Evolutionary conservation across 257 asterid genomes (phyloP).

Genomic region (Solanum stenotomum): DNA sequence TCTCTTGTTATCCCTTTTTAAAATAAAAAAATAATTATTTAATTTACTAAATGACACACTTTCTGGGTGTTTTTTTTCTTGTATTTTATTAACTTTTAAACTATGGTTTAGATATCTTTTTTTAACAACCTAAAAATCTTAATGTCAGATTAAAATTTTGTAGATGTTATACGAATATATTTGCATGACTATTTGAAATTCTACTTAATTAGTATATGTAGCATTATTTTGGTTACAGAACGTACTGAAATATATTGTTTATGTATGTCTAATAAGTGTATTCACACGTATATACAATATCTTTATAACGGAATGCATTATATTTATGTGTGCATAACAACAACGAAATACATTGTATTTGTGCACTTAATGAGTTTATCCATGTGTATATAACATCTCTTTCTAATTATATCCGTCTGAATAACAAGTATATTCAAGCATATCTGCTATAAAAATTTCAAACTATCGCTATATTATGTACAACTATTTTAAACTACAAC

Average conservation of each 20-base stretch:
- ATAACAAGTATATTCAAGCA: background rate
- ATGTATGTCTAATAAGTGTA: background rate
- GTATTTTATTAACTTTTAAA: background rate
- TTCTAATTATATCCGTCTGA: rapidly evolving
- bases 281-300: background rate
- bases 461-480: background rate
- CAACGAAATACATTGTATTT: background rate
- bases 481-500: rapidly evolving
- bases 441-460: background rate
- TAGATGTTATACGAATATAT: background rate
- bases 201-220: background rate
- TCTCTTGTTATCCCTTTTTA: background rate
- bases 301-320: background rate
- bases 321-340: background rate
- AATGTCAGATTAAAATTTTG: background rate
- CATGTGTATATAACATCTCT: background rate
- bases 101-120: background rate
- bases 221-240: background rate
- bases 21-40: background rate
- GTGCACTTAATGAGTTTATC: background rate
- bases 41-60: background rate
- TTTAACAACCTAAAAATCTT: background rate
- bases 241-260: background rate
- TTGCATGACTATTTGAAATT: background rate
- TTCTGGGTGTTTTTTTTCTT: background rate